phyloP scores from a whole-genome alignment of 129 eudicot genomes.

The Apium graveolens region DNA sequence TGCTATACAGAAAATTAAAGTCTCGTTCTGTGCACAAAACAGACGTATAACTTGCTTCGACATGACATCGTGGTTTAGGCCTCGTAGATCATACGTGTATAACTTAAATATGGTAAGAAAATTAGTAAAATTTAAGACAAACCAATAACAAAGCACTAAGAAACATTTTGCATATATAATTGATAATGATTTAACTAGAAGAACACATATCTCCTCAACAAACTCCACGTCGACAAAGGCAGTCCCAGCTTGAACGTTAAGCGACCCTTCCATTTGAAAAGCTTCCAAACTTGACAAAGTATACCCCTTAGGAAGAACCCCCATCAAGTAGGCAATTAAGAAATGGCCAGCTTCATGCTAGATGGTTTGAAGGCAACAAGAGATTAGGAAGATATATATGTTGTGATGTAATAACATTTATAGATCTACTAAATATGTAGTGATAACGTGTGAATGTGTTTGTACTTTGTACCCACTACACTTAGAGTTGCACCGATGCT shows the following conservation, averaged over 20 bases:
- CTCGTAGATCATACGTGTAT: not conserved
- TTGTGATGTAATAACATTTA: not conserved
- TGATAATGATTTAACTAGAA: constrained; percentile 6
- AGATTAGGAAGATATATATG: not conserved
- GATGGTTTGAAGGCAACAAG: not conserved
- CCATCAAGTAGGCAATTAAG: constrained; percentile 64
- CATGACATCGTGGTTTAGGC: not conserved
- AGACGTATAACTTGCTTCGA: not conserved
- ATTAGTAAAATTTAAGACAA: not conserved
- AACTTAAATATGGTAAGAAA: not conserved
- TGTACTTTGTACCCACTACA: not conserved
- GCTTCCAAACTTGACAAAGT: constrained; percentile 85
- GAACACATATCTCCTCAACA: constrained; percentile 56
- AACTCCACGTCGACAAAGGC: constrained; percentile 89
- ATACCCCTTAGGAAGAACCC: constrained; percentile 83
- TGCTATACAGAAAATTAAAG: not conserved
- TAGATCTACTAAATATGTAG: not conserved
- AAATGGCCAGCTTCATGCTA: constrained; percentile 93
- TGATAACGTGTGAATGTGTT: not conserved
- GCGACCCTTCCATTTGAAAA: constrained; percentile 77
- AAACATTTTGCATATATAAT: not conserved
- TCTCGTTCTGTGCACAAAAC: not conserved
- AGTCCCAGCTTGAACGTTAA: constrained; percentile 87
- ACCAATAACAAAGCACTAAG: not conserved
- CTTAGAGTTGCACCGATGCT: not conserved